Base-by-base conservation (phyloP, 345 rosid species). In the Ceriops zippeliana region DNA sequence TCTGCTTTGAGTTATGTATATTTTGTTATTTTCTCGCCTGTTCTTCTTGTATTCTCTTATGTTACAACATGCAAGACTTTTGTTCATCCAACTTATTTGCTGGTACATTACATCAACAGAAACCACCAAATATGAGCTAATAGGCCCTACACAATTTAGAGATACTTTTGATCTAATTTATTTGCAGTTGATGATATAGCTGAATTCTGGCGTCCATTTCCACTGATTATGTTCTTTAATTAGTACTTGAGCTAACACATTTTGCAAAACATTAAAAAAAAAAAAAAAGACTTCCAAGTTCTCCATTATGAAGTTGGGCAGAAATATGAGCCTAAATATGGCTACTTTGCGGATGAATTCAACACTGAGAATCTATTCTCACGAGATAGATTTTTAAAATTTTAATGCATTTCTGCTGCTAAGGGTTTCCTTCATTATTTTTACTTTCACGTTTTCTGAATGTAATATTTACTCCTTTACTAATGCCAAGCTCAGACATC, bases 291-390 rank as follows among this genome's bases (percentile, higher is more conserved):
- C 62, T 93, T 91, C 69, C 98, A 91, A 78, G 67, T 95, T 54
- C 96, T 95, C 63, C 99, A 91, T 62, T 91, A 91, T 65, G 97
- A 95, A 80, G 90, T 79, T 58, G 99, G 99, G 65, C 98, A 91
- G 58, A 90, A 91, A 77, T 91, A 90, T 66, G 97, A 90, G 78
- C 98, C 97, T 77, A 98, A 90, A 69, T 90, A 64, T 69, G 99
- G 91, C 76, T 95, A 91, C 85, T 95, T 91, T 67, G 78, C 67
- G 77, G 99, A 95, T 68, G 90, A 90, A 66, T 90, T 68, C 79
- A 95, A 89, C 76, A 87, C 96, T 61, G 79, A 52, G 83, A 95
- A 95, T 66, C 54, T 21, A 4, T 56, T 51, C 38, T 37, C 58
- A 28, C 20, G 10, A 30, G 22, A 15, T 15, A 51, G 7, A 46